Evolutionary conservation across 495 filamentous ascomycete species (phyloP), one percentile per base, ranked within the genome.

Genomic region (Aspergillus homomorphus): DNA sequence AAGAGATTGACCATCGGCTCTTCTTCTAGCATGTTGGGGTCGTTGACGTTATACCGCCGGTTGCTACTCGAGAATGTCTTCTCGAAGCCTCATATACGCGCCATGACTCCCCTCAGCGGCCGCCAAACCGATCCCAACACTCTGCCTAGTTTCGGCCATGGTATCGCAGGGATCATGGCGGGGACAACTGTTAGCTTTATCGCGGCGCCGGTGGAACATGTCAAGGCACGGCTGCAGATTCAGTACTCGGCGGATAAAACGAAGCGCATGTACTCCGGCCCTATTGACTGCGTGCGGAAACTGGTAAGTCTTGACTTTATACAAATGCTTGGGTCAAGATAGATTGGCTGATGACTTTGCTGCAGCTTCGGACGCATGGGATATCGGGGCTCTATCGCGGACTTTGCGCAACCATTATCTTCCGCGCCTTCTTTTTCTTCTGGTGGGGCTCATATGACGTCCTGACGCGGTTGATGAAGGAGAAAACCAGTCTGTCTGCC

Each of bases 381-480:
- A 66, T 97, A 2, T 61, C 70, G 15, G 93, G 93, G 16, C 69
- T 97, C 0, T 97, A 91, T 73, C 91, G 90, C 64, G 94, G 94
- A 0, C 75, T 98, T 33, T 77, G 69, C 26, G 89, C 94, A 1
- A 98, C 94, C 0, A 77, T 97, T 28, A 64, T 98, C 51, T 97
- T 97, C 76, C 82, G 94, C 21, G 84, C 87, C 5, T 95, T 91
- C 73, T 98, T 98, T 80, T 96, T 96, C 81, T 94, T 88, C 77
- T 96, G 91, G 93, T 98, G 94, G 94, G 88, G 87, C 12, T 87
- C 84, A 38, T 98, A 98, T 73, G 92, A 96, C 61, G 53, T 96
- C 19, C 78, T 97, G 56, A 89, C 89, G 16, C 77, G 84, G 19
- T 68, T 80, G 57, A 75, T 98, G 66, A 71, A 80, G 42, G 71